phyloP scores from a whole-genome alignment of 345 rosid species.

The Stellera chamaejasme region DNA sequence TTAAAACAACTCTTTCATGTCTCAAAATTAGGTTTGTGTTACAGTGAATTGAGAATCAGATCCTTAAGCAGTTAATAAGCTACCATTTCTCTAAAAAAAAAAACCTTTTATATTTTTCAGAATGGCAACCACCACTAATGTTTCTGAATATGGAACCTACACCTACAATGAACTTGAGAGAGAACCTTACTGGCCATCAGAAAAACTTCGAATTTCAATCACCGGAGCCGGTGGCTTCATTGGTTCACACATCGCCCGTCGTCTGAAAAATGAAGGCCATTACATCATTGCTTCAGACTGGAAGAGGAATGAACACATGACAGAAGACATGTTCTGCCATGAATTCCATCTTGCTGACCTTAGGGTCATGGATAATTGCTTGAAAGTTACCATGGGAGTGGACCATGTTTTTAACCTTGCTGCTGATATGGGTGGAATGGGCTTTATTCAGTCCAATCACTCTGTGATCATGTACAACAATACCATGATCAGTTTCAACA shows the following conservation, averaged over 20 bases:
- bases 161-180: constrained; percentile 78
- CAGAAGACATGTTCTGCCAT: constrained; percentile 94
- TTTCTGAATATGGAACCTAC: constrained; percentile 59
- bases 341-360: constrained; percentile 96
- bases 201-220: constrained; percentile 70
- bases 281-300: constrained; percentile 96
- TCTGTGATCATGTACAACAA: constrained; percentile 97
- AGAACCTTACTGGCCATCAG: constrained; percentile 91
- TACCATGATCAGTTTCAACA: constrained; percentile 97
- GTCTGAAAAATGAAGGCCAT: constrained; percentile 92
- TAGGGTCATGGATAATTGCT: constrained; percentile 94
- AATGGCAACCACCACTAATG: constrained; percentile 59
- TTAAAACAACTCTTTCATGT: too few species aligned
- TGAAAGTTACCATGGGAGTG: constrained; percentile 62
- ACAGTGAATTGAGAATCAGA: too few species aligned
- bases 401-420: constrained; percentile 98
- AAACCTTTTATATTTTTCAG: constrained; percentile 19
- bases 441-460: constrained; percentile 96
- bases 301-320: constrained; percentile 99
- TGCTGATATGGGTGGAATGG: constrained; percentile 99
- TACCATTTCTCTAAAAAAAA: background rate
- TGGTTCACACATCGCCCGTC: constrained; percentile 97
- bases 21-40: too few species aligned
- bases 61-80: background rate
- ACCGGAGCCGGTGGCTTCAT: constrained; percentile 98